phyloP scores from a whole-genome alignment of 163 green algal genomes.

The Chlorella variabilis region DNA sequence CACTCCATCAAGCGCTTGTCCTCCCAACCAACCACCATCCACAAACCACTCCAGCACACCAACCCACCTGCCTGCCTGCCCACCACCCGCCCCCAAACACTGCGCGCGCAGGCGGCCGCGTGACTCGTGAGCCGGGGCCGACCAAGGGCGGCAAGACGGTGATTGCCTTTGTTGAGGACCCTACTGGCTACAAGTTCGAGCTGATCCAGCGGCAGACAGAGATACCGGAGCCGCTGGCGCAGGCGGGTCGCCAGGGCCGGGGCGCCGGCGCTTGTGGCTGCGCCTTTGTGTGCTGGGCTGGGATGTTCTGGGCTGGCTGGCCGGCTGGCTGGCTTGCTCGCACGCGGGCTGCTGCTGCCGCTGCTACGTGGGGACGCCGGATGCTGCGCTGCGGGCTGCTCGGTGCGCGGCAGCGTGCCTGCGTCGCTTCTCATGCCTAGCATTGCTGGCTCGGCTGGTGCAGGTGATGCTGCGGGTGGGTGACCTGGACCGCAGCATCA shows the following conservation, averaged over 20 bases:
- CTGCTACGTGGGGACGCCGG: neutral
- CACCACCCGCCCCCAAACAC: neutral
- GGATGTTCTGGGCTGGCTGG: neutral
- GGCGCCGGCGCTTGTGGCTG: neutral
- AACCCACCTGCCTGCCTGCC: neutral
- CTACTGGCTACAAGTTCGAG: constrained; percentile 90
- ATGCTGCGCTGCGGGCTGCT: too few species aligned
- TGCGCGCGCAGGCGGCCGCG: constrained; percentile 74
- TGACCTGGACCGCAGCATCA: constrained; percentile 75
- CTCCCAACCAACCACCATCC: too few species aligned
- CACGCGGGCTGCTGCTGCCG: too few species aligned
- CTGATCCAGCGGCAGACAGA: constrained; percentile 75
- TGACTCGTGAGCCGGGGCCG: constrained; percentile 86
- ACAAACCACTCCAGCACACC: neutral
- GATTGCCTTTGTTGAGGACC: constrained; percentile 93
- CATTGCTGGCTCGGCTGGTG: neutral
- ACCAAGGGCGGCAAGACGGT: constrained; percentile 90
- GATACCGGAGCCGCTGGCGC: constrained; percentile 78
- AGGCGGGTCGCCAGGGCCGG: constrained; percentile 66
- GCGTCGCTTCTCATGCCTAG: neutral
- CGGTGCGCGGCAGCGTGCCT: neutral
- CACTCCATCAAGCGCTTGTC: too few species aligned
- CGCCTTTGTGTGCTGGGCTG: too few species aligned
- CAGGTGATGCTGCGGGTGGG: constrained; percentile 93
- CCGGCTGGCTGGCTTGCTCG: too few species aligned